Evolutionary conservation across 371 early-diverging fungal species (phyloP).

Genomic region (Mortierella sp.): DNA sequence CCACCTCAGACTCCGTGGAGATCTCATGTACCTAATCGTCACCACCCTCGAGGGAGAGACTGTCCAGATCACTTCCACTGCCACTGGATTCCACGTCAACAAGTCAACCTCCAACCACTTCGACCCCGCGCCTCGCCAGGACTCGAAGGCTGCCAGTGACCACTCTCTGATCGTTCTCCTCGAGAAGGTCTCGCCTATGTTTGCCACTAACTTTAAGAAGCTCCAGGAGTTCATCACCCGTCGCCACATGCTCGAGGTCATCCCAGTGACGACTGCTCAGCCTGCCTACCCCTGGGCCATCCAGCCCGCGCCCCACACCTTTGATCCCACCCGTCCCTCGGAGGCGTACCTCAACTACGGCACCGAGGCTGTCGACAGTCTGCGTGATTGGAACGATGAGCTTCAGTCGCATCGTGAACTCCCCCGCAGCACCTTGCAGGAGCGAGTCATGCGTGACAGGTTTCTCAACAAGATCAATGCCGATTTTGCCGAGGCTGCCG

Average conservation of each 20-base stretch:
- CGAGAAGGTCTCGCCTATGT: conserved; percentile 76
- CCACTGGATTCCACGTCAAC: conserved; percentile 91
- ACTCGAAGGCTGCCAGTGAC: conserved; percentile 59
- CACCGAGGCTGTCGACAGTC: conserved; percentile 76
- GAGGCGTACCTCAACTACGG: conserved; percentile 75
- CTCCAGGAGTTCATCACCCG: conserved; percentile 74
- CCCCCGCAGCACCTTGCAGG: conserved; percentile 79
- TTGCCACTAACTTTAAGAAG: conserved; percentile 73
- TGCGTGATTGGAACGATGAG: conserved; percentile 98
- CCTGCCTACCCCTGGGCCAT: conserved; percentile 90
- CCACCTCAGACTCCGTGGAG: conserved; percentile 80
- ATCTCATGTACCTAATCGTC: conserved; percentile 86
- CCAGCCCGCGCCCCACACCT: conserved; percentile 62
- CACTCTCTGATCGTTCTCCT: conserved; percentile 81
- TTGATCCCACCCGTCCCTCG: conserved; percentile 74
- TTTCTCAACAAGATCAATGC: conserved; percentile 84
- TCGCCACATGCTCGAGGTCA: conserved; percentile 86
- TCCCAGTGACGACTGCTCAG: conserved; percentile 73
- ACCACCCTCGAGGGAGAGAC: conserved; percentile 86
- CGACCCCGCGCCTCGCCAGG: conserved; percentile 71
- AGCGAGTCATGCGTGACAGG: conserved; percentile 89
- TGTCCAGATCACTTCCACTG: conserved; percentile 86
- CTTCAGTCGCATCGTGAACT: conserved; percentile 90
- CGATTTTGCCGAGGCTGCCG: conserved; percentile 94
- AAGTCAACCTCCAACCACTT: conserved; percentile 79